Conservation (phyloP, 139 green algal species). For the Micractinium sp. region DNA sequence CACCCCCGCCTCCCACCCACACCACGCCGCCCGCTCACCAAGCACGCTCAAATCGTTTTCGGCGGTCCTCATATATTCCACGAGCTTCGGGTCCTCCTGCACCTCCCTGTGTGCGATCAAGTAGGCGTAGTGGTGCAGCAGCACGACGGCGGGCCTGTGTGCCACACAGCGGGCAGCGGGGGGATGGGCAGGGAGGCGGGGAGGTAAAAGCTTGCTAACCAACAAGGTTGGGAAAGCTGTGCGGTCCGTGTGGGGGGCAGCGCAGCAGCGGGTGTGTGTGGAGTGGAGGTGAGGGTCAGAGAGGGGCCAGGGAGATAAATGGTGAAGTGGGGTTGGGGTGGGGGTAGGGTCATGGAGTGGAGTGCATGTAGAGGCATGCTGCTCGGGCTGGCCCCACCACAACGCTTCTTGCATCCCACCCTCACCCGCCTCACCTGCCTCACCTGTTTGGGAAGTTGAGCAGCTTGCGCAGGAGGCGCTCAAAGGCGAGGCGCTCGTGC, state of each 20-base stretch:
- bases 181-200: too few species aligned
- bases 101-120: not conserved
- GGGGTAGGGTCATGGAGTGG: too few species aligned
- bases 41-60: not conserved
- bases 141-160: not conserved
- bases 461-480: not conserved
- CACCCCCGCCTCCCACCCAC: too few species aligned
- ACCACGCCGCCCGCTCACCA: not conserved
- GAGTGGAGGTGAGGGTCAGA: not conserved
- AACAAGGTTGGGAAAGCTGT: too few species aligned
- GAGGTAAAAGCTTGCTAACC: too few species aligned
- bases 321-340: not conserved
- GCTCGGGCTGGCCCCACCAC: too few species aligned
- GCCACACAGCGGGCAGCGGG: not conserved
- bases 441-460: conserved; percentile 1
- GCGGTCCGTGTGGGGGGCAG: too few species aligned
- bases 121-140: conserved; percentile 14
- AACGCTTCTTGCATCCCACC: not conserved
- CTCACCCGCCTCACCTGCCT: not conserved
- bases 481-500: not conserved
- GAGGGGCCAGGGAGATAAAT: not conserved
- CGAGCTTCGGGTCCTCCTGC: not conserved
- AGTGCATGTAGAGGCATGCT: too few species aligned
- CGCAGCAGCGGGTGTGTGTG: too few species aligned
- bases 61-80: not conserved